These are phyloP conservation scores for Volvox africanus DNA, from an alignment of 139 green algal genomes.

Conservation along the genomic window DNA sequence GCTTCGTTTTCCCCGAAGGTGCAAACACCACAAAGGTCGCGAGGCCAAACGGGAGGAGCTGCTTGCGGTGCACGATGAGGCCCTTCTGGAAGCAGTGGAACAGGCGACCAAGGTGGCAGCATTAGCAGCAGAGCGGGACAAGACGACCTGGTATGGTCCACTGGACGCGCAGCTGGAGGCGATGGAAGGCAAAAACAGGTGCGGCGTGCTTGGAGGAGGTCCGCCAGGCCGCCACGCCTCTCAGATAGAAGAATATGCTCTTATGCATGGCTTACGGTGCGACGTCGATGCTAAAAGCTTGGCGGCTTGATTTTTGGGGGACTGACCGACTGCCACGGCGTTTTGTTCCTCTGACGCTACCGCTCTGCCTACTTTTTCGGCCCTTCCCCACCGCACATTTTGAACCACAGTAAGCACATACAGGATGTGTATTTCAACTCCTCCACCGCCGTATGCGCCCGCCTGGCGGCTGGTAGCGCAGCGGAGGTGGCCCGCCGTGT, in stretches of 20 bases:
- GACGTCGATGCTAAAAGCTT: no score
- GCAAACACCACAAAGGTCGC: slow-evolving; percentile 47
- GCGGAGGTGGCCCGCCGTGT: slow-evolving; percentile 69
- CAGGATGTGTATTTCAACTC: slow-evolving; percentile 81
- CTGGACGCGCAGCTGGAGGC: not conserved
- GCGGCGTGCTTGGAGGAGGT: no score
- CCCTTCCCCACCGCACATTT: not conserved
- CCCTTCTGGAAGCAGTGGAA: slow-evolving; percentile 66
- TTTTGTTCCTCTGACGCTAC: no score
- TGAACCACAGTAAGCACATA: slow-evolving; percentile 57
- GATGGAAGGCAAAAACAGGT: not conserved
- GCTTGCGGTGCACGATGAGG: slow-evolving; percentile 67
- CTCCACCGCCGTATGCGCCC: slow-evolving; percentile 71
- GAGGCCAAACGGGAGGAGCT: slow-evolving; percentile 74
- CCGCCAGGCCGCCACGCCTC: no score
- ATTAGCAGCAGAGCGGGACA: not conserved
- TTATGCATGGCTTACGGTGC: no score
- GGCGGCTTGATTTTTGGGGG: no score
- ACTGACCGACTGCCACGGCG: no score
- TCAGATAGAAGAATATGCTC: no score
- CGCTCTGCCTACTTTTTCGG: no score
- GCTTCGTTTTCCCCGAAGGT: slow-evolving; percentile 44
- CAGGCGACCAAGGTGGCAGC: not conserved
- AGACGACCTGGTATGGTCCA: slow-evolving; percentile 2
- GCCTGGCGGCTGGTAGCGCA: slow-evolving; percentile 76